Evolutionary conservation across 176 grass and related monocot species (phyloP), one percentile per base, ranked within the genome.

Genomic region (Rhynchospora tenuis): DNA sequence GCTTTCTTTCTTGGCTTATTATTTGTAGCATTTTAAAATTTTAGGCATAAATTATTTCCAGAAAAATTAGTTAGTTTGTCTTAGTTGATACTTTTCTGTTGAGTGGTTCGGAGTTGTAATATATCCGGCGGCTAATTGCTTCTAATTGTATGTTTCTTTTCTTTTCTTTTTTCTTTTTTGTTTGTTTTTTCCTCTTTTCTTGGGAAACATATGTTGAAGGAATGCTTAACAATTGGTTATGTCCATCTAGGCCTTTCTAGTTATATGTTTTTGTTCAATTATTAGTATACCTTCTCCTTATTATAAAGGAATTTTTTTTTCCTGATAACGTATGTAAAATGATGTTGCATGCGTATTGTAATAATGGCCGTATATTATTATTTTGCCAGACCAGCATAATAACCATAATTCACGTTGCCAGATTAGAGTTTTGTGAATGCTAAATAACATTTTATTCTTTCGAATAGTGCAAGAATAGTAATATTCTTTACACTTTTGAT

Each of bases 101-200:
- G 85, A 91, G 83, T 88, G 79, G 85, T 81, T 57, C 33, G 4
- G 54, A 78, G 42, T 81, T 97, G 94, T 92, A 94, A 84, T 82
- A 89, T 91, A 93, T 90, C 86, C 50, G 60, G 91, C 89, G 71
- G 89, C 89, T 85, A 89, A 97, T 89, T 88, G 64, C 87, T 79
- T 84, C 85, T 77, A 57, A 69, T 64, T 79, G 33, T 68, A 43
- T 67, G 46, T 69, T 81, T 20, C 73, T 26, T 57, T 71, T 78
- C 28, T 68, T 45, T 27, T 28, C 14, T 19, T 58, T 82, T 26
- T 45, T 71, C 9, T 11, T 78, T 28, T 68, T 45, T 27, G 38
- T 6, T 17, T 57, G 29, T 38, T 20, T 82, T 26, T 57, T 71
- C 9, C 10, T 78, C 47, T 58, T 45, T 27, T 20, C 14, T 19